Percentiles rank a stretch among this genome's conserved stretches.
Evolutionary conservation across 73 alveolate species (phyloP).

Genomic region (Stentor coeruleus): DNA sequence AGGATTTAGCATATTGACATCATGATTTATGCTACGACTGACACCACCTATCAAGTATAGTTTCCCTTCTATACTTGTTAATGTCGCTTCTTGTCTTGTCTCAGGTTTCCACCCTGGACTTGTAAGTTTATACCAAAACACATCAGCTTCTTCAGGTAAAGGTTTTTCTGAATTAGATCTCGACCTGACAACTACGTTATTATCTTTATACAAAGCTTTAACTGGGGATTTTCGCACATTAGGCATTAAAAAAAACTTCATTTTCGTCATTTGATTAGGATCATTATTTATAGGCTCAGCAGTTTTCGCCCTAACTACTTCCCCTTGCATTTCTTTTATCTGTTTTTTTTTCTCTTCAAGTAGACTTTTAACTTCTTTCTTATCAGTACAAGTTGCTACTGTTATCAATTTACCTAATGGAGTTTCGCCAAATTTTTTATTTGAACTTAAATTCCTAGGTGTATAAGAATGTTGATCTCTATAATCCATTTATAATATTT

Average conservation of each 20-base stretch:
- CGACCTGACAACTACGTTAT: neutral
- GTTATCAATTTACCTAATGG: neutral
- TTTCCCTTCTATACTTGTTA: neutral
- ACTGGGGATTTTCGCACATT: neutral
- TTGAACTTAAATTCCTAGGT: too few relatives aligned
- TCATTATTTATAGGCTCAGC: neutral
- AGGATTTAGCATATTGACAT: neutral
- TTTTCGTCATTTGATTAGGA: neutral
- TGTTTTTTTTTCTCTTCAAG: neutral
- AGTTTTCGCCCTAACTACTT: neutral
- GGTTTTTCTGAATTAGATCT: neutral
- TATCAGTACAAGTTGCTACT: neutral
- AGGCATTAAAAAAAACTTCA: neutral
- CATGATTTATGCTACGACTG: neutral
- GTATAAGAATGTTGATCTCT: too few relatives aligned
- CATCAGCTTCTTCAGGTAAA: neutral
- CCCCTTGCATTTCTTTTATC: neutral
- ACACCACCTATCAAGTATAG: constrained; percentile 7
- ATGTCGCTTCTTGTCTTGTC: constrained; percentile 19
- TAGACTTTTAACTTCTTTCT: neutral
- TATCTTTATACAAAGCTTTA: neutral
- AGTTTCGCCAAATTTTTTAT: too few relatives aligned
- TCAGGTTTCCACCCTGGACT: constrained; percentile 1
- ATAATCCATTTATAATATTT: too few relatives aligned
- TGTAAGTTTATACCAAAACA: neutral